phyloP scores from a whole-genome alignment of 495 filamentous ascomycete species.

The Xylaria intraflava region DNA sequence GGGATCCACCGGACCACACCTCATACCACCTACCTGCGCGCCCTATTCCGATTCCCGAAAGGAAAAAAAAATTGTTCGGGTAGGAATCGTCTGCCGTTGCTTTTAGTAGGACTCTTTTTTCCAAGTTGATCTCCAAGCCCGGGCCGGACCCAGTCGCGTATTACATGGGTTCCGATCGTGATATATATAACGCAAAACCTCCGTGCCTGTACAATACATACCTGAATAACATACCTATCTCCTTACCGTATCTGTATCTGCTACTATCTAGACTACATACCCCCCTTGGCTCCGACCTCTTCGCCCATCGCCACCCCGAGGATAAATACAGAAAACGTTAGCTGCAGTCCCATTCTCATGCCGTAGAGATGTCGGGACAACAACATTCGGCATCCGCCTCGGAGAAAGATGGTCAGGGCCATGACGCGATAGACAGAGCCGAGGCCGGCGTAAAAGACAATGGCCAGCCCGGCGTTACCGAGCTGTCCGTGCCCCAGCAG shows the following conservation, averaged over 20 bases:
- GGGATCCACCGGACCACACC: too few relatives aligned
- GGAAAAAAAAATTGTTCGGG: not conserved
- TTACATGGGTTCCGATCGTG: too few relatives aligned
- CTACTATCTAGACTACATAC: too few relatives aligned
- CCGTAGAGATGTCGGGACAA: not conserved
- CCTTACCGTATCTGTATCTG: not conserved
- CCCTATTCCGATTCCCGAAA: too few relatives aligned
- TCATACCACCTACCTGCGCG: too few relatives aligned
- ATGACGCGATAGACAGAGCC: not conserved
- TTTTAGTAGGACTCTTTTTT: too few relatives aligned
- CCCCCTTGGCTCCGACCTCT: too few relatives aligned
- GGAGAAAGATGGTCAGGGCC: not conserved
- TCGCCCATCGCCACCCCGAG: not conserved
- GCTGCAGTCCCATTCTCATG: not conserved
- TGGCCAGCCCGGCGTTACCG: not conserved
- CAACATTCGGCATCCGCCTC: not conserved
- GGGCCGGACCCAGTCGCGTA: not conserved
- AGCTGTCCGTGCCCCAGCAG: conserved; percentile 9
- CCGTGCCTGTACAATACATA: too few relatives aligned
- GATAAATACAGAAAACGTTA: not conserved
- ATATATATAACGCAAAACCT: too few relatives aligned
- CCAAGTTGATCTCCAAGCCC: not conserved
- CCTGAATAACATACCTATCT: too few relatives aligned
- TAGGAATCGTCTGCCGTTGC: too few relatives aligned
- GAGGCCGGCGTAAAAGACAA: not conserved